Percentiles rank a stretch among this genome's conserved stretches.
Conservation (phyloP, 305 asterid species). For the Solanum hybrid region DNA sequence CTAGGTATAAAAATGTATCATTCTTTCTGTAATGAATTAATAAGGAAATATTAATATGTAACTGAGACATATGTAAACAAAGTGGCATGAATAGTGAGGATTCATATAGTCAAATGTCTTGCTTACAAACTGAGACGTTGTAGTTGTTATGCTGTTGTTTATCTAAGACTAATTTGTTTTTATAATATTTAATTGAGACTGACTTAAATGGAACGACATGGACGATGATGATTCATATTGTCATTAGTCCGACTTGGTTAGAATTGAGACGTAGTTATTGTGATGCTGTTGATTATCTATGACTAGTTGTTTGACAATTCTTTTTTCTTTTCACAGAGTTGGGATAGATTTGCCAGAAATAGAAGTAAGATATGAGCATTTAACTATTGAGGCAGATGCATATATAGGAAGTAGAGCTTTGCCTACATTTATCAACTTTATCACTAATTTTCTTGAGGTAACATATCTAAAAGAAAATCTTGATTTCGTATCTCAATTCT, state of each 20-base stretch:
- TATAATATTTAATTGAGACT: not conserved
- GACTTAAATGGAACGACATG: not conserved
- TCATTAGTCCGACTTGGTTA: not conserved
- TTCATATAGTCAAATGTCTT: not conserved
- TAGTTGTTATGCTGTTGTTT: not conserved
- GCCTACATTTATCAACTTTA: slow-evolving; percentile 43
- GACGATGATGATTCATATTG: not conserved
- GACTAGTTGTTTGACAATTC: not conserved
- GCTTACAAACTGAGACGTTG: not conserved
- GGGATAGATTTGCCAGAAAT: slow-evolving; percentile 55
- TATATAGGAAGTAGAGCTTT: slow-evolving; percentile 46
- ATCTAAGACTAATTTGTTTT: not conserved
- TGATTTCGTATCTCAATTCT: not conserved
- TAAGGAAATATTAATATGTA: not conserved
- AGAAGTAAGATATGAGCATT: slow-evolving; percentile 49
- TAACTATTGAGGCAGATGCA: slow-evolving; percentile 41
- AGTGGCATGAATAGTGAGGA: not conserved
- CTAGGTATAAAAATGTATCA: not conserved
- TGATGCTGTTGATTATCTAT: not conserved
- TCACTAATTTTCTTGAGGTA: slow-evolving; percentile 44
- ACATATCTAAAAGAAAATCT: not conserved
- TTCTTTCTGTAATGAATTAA: not conserved
- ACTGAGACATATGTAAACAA: not conserved
- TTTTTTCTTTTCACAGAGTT: slow-evolving; percentile 28
- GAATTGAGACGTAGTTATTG: not conserved